These are phyloP conservation scores for Omphalea diandra DNA, from an alignment of 441 rosid species.

Conservation along the genomic window DNA sequence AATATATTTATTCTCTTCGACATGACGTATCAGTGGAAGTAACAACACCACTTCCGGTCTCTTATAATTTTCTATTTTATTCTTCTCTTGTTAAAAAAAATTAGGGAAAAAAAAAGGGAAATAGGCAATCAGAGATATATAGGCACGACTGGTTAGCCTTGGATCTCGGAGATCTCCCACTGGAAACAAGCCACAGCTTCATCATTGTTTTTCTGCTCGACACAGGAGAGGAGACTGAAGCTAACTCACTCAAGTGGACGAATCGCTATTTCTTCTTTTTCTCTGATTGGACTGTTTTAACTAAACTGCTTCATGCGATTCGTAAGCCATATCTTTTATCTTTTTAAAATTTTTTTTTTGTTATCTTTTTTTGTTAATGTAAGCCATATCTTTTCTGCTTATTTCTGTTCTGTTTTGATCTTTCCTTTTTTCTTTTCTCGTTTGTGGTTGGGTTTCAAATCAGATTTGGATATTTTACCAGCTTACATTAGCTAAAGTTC, in stretches of 20 bases:
- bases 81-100: not conserved
- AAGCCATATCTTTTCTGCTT: too few species aligned
- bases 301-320: slow-evolving; percentile 9
- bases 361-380: not conserved
- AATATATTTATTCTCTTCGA: too few species aligned
- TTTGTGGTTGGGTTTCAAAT: not conserved
- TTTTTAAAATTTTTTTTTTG: not conserved
- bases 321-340: slow-evolving; percentile 11
- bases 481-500: slow-evolving; percentile 4
- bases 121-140: not conserved
- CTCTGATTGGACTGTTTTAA: not conserved
- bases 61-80: not conserved
- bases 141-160: not conserved
- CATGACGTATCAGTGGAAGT: too few species aligned
- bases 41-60: not conserved
- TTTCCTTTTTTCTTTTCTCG: not conserved
- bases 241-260: not conserved
- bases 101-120: too few species aligned
- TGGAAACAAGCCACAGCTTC: not conserved
- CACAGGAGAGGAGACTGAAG: not conserved
- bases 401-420: not conserved
- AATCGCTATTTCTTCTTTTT: not conserved
- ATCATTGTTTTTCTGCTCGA: not conserved
- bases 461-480: not conserved
- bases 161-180: not conserved